Evolutionary conservation across 371 early-diverging fungal genomes (phyloP), one percentile per base, ranked within the genome.

Genomic region (Mucor saturninus): DNA sequence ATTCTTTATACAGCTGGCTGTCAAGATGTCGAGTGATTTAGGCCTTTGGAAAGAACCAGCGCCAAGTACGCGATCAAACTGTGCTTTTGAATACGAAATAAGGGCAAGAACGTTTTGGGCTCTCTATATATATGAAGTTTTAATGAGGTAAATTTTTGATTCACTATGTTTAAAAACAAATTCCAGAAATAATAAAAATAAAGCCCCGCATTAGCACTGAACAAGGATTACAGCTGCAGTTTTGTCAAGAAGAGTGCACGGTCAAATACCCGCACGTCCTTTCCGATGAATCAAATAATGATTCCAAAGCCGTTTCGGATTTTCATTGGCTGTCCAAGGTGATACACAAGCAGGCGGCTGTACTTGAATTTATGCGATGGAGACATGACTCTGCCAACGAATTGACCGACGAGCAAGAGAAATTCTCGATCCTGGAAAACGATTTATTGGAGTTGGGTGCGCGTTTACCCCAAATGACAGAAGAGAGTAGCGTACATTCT

Each of bases 11-110:
- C 78, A 73, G 35, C 52, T 77, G 54, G 72, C 74, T 39, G 62
- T 74, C 5, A 73, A 61, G 45, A 76, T 81, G 75, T 67, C 75
- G 11, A 69, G 62, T n/a, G 74, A 77, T 43, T 66, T 81, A 4
- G 75, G 75, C 7, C 59, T 78, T 2, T 40, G 60, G 4, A 64
- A 64, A 31, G 43, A 64, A 26, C 31, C 64, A 2, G 59, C 63
- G 1, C 21, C 15, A 30, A 31, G n/a, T 31, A 30, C 15, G 28
- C 64, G 57, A 11, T 42, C 54, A 3, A 35, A 52, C 11, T 50
- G 37, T 14, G 35, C 13, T 45, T 51, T 26, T 29, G 55, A 64
- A 21, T 7, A 38, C 37, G 73, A 73, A 37, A 13, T 40, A 10
- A 43, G 60, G 39, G 60, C 43, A 50, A 62, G 73, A 28, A 66